Conservation (phyloP, 345 rosid species). For the Melaleuca alternifolia region DNA sequence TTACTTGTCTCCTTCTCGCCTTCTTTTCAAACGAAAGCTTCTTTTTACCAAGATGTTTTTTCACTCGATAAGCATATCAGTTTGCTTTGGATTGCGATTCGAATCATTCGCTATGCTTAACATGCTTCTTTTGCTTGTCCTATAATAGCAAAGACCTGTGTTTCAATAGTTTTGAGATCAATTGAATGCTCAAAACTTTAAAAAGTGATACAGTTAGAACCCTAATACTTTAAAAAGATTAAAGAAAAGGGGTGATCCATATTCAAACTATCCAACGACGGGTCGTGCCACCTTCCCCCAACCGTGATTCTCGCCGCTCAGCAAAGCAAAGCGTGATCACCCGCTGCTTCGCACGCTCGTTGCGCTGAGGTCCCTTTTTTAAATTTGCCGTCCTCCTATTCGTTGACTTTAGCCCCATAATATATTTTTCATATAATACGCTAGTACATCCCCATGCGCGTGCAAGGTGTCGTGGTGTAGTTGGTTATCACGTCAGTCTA, state of each 20-base stretch:
- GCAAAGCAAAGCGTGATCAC: background rate
- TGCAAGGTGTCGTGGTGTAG: conserved; percentile 83
- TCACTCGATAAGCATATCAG: background rate
- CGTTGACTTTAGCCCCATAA: background rate
- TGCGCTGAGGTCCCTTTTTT: background rate
- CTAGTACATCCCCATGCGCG: rapidly evolving
- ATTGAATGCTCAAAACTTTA: no score
- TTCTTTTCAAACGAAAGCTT: no score
- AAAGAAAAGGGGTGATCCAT: background rate
- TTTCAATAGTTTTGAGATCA: background rate
- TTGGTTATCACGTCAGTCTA: conserved; percentile 99
- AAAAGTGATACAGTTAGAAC: no score
- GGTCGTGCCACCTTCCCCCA: background rate
- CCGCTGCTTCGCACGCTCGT: background rate
- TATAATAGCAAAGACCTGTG: background rate
- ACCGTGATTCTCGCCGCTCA: background rate
- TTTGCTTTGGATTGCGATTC: rapidly evolving
- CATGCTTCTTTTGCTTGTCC: background rate
- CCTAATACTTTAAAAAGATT: background rate
- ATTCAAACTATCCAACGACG: background rate
- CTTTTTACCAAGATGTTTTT: no score
- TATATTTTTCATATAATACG: rapidly evolving
- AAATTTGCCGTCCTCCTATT: rapidly evolving
- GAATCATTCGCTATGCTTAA: background rate
- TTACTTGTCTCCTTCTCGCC: background rate